phyloP scores from a whole-genome alignment of 2,329 filamentous ascomycete species.

The Hypoxylon sp. region DNA sequence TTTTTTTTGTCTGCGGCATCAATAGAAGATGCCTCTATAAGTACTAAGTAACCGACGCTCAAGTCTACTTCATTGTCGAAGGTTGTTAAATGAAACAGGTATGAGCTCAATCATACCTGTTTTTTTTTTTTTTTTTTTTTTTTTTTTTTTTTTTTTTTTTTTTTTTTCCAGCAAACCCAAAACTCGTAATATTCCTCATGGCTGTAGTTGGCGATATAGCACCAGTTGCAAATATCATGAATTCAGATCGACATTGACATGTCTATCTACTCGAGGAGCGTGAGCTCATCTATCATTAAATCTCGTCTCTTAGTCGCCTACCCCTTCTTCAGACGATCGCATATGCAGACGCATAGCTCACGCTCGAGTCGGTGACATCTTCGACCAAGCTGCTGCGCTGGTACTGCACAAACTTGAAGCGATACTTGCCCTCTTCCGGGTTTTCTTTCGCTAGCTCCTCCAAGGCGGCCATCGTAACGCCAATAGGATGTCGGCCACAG shows the following conservation, averaged over 20 bases:
- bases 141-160: no score
- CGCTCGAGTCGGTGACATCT: constrained; percentile 80
- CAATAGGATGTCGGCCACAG: constrained; percentile 94
- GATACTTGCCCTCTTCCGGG: constrained; percentile 61
- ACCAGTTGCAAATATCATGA: background rate
- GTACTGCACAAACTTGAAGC: constrained; percentile 87
- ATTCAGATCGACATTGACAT: constrained; percentile 15
- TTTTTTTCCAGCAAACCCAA: background rate
- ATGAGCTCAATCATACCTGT: background rate
- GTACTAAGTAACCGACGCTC: background rate
- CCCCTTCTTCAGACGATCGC: constrained; percentile 71
- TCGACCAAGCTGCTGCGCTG: constrained; percentile 85
- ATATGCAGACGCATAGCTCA: constrained; percentile 96
- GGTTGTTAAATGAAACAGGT: no score
- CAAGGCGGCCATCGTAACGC: constrained; percentile 89
- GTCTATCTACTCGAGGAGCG: constrained; percentile 32
- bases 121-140: no score
- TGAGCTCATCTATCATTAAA: constrained; percentile 37
- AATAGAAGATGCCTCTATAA: background rate
- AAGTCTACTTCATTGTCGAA: background rate
- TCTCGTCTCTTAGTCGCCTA: constrained; percentile 3
- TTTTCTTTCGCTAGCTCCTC: constrained; percentile 70
- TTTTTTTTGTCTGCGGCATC: background rate
- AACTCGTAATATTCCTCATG: background rate
- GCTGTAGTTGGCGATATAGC: background rate